Evolutionary conservation across 805 yeast species (phyloP), one percentile per base, ranked within the genome.

Genomic region (Saccharomyces jurei): DNA sequence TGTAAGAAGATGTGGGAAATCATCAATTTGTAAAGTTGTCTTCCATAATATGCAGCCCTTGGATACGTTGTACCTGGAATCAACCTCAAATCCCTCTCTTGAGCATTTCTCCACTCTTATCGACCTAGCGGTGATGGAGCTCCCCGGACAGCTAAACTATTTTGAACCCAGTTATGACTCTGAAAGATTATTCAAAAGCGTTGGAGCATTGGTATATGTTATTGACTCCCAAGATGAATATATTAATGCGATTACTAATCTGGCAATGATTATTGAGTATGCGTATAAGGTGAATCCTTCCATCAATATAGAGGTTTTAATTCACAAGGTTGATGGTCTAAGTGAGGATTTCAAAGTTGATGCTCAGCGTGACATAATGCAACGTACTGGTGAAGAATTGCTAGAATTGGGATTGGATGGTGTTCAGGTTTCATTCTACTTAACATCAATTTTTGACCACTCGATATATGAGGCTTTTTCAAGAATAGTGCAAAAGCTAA

Each of bases 201-300:
- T 90, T 13, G 96, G 96, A 21, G 94, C 97, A 0, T 76, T 94
- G 29, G 94, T 94, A 1, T 94, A 94, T 66, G 97, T 94, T 46
- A 90, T 94, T 58, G 99, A 94, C 71, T 81, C 91, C 10, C 97
- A 90, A 69, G 98, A 92, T 73, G 99, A 94, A 68, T 94, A 94
- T 70, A 73, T 91, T 60, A 86, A 89, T 69, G 96, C 98, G 0
- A 77, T 94, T 49, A 89, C 96, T 28, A 91, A 90, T 66, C 74
- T 94, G 50, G 89, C 92, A 4, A 85, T 86, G 77, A 89, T 94
- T 57, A 86, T 91, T 56, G 94, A 88, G 65, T 87, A 84, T 63
- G 97, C 96, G 0, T 83, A 86, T 65, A 83, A 84, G 62, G 86
- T 86, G 46, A 89, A 91, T 63, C 96, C 96, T 3, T 76, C 76